A percentile compares a stretch with the other conserved stretches of the same genome.
Evolutionary conservation across 495 filamentous ascomycete species (phyloP).

Genomic region (Tuber magnatum): DNA sequence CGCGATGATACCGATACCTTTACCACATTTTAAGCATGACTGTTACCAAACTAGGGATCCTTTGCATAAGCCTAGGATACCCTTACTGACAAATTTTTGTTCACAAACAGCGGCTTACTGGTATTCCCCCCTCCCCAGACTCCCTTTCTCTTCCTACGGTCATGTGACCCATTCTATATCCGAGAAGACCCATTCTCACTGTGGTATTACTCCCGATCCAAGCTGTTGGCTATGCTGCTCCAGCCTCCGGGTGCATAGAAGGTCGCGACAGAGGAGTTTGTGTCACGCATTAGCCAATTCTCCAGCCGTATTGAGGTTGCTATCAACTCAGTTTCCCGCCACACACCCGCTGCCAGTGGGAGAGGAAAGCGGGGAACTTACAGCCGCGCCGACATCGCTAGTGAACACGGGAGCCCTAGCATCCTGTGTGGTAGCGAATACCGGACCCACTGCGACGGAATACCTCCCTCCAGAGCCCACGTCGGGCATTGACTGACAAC

Average conservation of each 20-base stretch:
- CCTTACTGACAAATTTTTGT: background rate
- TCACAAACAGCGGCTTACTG: background rate
- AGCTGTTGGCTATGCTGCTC: background rate
- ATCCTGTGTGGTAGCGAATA: background rate
- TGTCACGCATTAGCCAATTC: background rate
- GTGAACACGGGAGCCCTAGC: background rate
- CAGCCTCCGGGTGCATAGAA: background rate
- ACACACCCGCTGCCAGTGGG: background rate
- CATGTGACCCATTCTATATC: background rate
- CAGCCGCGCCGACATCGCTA: background rate
- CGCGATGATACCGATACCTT: background rate
- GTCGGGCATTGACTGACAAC: constrained; percentile 43
- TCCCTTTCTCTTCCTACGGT: background rate
- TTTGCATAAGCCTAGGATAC: background rate
- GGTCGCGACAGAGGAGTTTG: background rate
- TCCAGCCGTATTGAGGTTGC: background rate
- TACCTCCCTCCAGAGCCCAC: background rate
- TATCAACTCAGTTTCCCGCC: background rate
- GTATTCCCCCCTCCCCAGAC: background rate
- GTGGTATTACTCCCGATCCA: background rate
- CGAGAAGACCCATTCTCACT: background rate
- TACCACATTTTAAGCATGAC: background rate
- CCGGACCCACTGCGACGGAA: background rate
- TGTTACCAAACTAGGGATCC: background rate
- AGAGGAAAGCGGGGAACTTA: background rate